Percentiles rank a stretch among this genome's conserved stretches.
phyloP scores from a whole-genome alignment of 768 basidiomycete species.

The Rubroboletus pulcherrimus region DNA sequence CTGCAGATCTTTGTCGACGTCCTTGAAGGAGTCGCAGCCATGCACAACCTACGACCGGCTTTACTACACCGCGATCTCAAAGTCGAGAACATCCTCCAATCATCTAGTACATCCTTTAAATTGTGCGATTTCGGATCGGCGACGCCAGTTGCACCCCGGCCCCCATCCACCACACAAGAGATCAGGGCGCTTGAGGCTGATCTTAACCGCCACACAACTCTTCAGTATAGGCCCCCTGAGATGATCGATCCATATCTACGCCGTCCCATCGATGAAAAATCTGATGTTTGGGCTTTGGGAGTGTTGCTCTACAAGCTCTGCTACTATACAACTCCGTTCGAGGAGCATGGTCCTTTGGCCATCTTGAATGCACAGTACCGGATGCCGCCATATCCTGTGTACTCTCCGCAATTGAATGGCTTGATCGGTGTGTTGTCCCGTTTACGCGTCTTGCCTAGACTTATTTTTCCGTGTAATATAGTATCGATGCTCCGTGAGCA shows the following conservation, averaged over 20 bases:
- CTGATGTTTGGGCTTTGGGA: slow-evolving; percentile 97
- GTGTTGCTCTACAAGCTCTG: slow-evolving; percentile 97
- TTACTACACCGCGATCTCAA: slow-evolving; percentile 97
- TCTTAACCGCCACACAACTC: slow-evolving; percentile 90
- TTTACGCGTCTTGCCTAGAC: slow-evolving; percentile 3
- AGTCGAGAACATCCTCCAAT: slow-evolving; percentile 96
- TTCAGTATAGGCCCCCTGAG: slow-evolving; percentile 98
- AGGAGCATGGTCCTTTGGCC: slow-evolving; percentile 94
- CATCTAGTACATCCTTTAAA: slow-evolving; percentile 81
- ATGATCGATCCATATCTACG: slow-evolving; percentile 91
- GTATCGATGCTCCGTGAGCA: slow-evolving; percentile 93
- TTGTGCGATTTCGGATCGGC: slow-evolving; percentile 98
- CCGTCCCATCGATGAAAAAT: slow-evolving; percentile 86
- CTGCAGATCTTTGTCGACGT: slow-evolving; percentile 97
- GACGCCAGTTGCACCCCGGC: slow-evolving; percentile 60
- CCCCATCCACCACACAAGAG: slow-evolving; percentile 78
- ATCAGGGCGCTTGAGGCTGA: slow-evolving; percentile 86
- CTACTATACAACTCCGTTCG: slow-evolving; percentile 99
- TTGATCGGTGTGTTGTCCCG: slow-evolving; percentile 64
- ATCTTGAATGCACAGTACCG: slow-evolving; percentile 96
- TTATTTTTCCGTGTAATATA: slow-evolving; percentile 31
- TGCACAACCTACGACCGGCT: slow-evolving; percentile 91
- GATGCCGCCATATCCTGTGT: slow-evolving; percentile 83
- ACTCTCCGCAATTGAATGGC: slow-evolving; percentile 77
- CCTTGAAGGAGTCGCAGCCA: slow-evolving; percentile 93